Base-by-base conservation (phyloP, 441 rosid species). In the Croton setiger region DNA sequence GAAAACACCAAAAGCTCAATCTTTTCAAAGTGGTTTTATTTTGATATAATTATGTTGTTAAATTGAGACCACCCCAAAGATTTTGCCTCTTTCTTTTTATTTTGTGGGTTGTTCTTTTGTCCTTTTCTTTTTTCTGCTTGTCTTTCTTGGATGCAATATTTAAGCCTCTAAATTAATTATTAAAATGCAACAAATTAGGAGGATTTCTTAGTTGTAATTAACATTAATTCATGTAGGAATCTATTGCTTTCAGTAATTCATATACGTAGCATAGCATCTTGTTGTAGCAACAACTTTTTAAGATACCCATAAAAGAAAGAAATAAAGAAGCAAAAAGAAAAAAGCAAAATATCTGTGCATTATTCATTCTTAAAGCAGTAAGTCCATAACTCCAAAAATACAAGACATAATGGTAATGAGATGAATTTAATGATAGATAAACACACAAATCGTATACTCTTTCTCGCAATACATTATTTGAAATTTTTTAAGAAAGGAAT, bases 231-330 rank as follows among this genome's bases (percentile, higher is more conserved):
- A 27, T 27, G 13, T 41, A 27, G 61, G 7, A 23, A 59, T 11
- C 27, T 5, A 12, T 39, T n/a, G 51, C 69, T 54, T 63, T 74
- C 13, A 33, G 62, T 5, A 36, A 47, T 54, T 1, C 21, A 6
- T 4, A 53, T 7, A 39, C 43, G 5, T 13, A 45, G 31, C 4
- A 17, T 18, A 68, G 56, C 44, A 68, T 57, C 21, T 21, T 18
- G n/a, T 12, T 33, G 63, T 57, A 53, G 10, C 10, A 17, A n/a
- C n/a, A 23, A 36, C 80, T 67, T 77, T 66, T 52, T 72, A 45
- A 69, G 74, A 75, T 77, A 39, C 75, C 79, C 45, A 14, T 1
- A 15, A 66, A 72, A 72, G 41, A 57, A 56, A 70, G 68, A 27
- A 17, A 47, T 7, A 45, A 12, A 44, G 63, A 67, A 39, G 7